These are phyloP conservation scores for Eleusine indica DNA, from an alignment of 176 grass and related monocot genomes.

Conservation along the genomic window DNA sequence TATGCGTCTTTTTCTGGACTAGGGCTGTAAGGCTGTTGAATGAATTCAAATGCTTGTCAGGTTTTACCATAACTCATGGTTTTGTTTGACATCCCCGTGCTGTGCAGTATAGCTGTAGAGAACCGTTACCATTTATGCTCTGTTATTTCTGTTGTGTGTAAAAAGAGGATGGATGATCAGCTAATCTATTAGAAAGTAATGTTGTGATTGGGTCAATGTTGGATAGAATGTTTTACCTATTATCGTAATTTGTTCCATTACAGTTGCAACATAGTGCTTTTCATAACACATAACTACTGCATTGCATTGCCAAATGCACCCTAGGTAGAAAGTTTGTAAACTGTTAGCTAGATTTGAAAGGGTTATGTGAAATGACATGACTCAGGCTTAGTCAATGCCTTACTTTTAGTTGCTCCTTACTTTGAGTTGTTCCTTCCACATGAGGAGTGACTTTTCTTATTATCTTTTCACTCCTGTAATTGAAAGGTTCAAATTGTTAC, in stretches of 20 bases:
- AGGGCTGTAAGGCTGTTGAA: background rate
- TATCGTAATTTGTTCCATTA: background rate
- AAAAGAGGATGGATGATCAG: background rate
- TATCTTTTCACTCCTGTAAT: conserved; percentile 5
- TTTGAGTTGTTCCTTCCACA: conserved; percentile 5
- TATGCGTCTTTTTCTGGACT: background rate
- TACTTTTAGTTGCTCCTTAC: conserved; percentile 17
- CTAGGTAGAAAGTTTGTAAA: background rate
- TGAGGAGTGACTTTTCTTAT: background rate
- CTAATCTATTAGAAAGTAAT: background rate
- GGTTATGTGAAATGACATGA: background rate
- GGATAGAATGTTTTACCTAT: background rate
- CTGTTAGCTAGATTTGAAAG: background rate
- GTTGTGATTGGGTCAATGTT: background rate
- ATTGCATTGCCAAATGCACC: background rate
- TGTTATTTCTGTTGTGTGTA: background rate
- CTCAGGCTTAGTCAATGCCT: background rate
- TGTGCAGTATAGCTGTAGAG: background rate
- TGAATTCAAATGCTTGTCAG: conserved; percentile 3
- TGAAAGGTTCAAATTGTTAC: conserved; percentile 10
- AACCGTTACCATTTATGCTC: background rate
- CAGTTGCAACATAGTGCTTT: background rate
- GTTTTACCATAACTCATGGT: background rate
- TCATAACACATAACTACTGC: background rate
- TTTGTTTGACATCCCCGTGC: background rate